phyloP scores from a whole-genome alignment of 768 basidiomycete species.

The Clavaria fumosa region DNA sequence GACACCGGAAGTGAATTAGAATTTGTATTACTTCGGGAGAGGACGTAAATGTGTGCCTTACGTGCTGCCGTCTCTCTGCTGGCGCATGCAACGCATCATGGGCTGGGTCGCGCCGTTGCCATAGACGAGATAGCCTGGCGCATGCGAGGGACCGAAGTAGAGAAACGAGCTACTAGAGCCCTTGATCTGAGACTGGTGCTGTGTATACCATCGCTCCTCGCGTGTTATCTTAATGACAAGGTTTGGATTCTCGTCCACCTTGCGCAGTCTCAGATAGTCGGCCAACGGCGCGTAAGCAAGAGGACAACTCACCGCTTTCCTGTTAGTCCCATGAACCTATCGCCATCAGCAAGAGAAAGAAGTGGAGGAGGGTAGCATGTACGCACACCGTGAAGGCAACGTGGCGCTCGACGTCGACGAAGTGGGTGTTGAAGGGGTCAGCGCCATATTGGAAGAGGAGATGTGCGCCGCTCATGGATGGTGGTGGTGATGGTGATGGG shows the following conservation, averaged over 20 bases:
- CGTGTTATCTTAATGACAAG: slow-evolving; percentile 48
- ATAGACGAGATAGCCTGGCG: slow-evolving; percentile 50
- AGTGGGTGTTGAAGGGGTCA: slow-evolving; percentile 43
- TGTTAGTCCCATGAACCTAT: neutral
- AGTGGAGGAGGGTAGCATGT: slow-evolving; percentile 3
- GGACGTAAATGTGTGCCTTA: slow-evolving; percentile 22
- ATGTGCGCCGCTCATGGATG: slow-evolving; percentile 24
- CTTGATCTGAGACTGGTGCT: slow-evolving; percentile 56
- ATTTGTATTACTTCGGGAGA: neutral
- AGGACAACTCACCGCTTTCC: neutral
- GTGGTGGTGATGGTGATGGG: slow-evolving; percentile 7
- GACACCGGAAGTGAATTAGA: neutral
- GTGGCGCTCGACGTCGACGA: slow-evolving; percentile 47
- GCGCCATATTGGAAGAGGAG: slow-evolving; percentile 50
- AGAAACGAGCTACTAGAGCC: slow-evolving; percentile 68
- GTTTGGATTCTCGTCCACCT: slow-evolving; percentile 30
- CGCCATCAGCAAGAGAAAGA: slow-evolving; percentile 5
- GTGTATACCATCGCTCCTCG: slow-evolving; percentile 50
- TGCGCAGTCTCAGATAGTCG: neutral
- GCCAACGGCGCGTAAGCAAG: neutral
- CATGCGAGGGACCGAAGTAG: slow-evolving; percentile 53
- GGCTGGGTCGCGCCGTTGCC: slow-evolving; percentile 42
- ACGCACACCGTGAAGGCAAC: slow-evolving; percentile 58
- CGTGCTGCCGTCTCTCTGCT: slow-evolving; percentile 47
- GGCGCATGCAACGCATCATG: slow-evolving; percentile 43